A percentile compares a stretch with the other conserved stretches of the same genome.
These are phyloP conservation scores for Phialocephala sp. DNA, from an alignment of 2,329 filamentous ascomycete genomes.

Conservation along the genomic window DNA sequence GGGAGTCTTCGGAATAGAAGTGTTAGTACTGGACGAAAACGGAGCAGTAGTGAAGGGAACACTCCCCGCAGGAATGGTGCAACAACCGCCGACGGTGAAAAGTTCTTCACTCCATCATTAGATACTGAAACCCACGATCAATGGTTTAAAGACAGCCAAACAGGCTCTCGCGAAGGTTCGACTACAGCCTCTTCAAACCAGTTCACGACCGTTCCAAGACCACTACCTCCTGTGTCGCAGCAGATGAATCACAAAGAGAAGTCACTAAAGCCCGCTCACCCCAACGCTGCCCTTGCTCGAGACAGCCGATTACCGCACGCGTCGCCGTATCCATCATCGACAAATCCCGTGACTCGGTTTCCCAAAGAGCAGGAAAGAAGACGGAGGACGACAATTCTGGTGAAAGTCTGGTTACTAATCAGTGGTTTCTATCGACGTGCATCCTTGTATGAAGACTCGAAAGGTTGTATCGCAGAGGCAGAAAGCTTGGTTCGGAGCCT, in stretches of 20 bases:
- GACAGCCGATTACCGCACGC: conserved; percentile 31
- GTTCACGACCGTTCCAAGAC: conserved; percentile 21
- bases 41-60: conserved; percentile 48
- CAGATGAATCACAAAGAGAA: conserved; percentile 37
- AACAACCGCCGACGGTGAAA: conserved; percentile 56
- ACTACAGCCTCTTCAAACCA: conserved; percentile 20
- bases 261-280: conserved; percentile 26
- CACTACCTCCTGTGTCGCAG: conserved; percentile 36
- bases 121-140: conserved; percentile 46
- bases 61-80: conserved; percentile 44
- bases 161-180: conserved; percentile 12
- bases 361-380: conserved; percentile 58
- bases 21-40: conserved; percentile 52
- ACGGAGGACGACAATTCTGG: conserved; percentile 60
- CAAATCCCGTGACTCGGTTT: conserved; percentile 48
- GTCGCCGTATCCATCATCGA: conserved; percentile 29
- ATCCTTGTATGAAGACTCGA: conserved; percentile 78
- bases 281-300: conserved; percentile 23
- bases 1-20: conserved; percentile 58
- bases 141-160: conserved; percentile 41
- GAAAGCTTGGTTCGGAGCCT: conserved; percentile 74
- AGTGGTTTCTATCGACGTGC: conserved; percentile 87
- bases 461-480: conserved; percentile 81
- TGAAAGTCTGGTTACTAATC: conserved; percentile 89
- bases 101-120: conserved; percentile 55